Evolutionary conservation across 1,284 basidiomycete genomes (phyloP), one percentile per base, ranked within the genome.

Genomic region (Singerocomus inundabilis): DNA sequence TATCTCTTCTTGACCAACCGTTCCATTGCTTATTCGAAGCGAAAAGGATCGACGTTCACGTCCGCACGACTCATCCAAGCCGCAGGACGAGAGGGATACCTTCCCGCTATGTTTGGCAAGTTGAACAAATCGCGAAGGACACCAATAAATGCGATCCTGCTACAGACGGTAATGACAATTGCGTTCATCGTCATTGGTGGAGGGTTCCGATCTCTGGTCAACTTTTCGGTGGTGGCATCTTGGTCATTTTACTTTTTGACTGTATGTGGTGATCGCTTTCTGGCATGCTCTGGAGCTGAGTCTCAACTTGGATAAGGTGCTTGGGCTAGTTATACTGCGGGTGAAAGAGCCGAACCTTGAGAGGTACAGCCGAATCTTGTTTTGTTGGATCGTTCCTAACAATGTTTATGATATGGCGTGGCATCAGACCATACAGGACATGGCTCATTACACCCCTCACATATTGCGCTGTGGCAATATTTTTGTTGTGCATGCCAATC

Each of bases 191-290:
- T 88, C 44, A 70, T 95, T 54, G 94, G 93, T 5, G 91, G 92
- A 24, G 93, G 93, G 5, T 98, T 98, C 64, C 77, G 89, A 52
- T 84, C 86, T 7, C 70, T 97, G 36, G 85, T 95, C 63, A 93
- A 93, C 69, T 94, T 95, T 60, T 83, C 90, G 32, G 89, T 92
- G 15, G 87, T 94, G 29, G 87, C 86, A 8, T 85, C 84, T 6
- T 97, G 94, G 94, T 84, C 86, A 1, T 95, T 95, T 71, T 94
- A 93, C 69, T 90, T 96, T 61, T 70, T 93, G 12, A 96, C 93
- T 13, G 93, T 88, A 57, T 55, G 79, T 65, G 16, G n/a, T 66
- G 12, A n/a, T 26, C 9, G 9, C 12, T 37, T 37, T 41, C 24
- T 24, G 42, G 30, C 15, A 32, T 25, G 5, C 6, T n/a, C 1